phyloP scores from a whole-genome alignment of 2,329 filamentous ascomycete genomes.

The Dactylellina leptospora region DNA sequence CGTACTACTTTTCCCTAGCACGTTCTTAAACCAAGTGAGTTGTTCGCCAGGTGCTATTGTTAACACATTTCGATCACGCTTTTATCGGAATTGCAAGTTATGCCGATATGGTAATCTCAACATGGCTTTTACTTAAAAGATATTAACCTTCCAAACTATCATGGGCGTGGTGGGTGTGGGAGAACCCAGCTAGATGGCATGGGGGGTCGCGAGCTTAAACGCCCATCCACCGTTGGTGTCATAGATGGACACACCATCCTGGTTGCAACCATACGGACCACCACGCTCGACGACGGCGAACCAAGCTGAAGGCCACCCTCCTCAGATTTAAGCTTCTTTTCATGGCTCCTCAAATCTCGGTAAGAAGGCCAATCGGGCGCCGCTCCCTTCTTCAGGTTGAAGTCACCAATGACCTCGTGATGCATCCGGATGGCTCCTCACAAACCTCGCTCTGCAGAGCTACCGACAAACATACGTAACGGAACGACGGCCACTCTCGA shows the following conservation, averaged over 20 bases:
- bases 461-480: too few relatives aligned
- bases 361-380: constrained; percentile 35
- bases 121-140: constrained; percentile 11
- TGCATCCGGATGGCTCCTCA: not conserved
- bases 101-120: constrained; percentile 1
- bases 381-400: constrained; percentile 7
- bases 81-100: constrained; percentile 5
- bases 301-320: not conserved
- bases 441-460: constrained; percentile 4
- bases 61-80: constrained; percentile 4
- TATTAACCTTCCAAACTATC: too few relatives aligned
- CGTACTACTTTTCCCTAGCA: not conserved
- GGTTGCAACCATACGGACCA: not conserved
- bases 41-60: constrained; percentile 26
- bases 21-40: constrained; percentile 24
- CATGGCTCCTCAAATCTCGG: constrained; percentile 31
- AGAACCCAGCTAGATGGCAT: constrained; percentile 20
- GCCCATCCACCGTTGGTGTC: constrained; percentile 23
- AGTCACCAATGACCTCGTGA: constrained; percentile 1
- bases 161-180: constrained; percentile 27
- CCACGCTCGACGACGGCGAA: not conserved
- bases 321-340: constrained; percentile 52
- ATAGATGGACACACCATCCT: constrained; percentile 2
- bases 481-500: not conserved
- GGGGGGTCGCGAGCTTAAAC: constrained; percentile 33